Evolutionary conservation across 768 basidiomycete genomes (phyloP).

Genomic region (Tulasnella sp.): DNA sequence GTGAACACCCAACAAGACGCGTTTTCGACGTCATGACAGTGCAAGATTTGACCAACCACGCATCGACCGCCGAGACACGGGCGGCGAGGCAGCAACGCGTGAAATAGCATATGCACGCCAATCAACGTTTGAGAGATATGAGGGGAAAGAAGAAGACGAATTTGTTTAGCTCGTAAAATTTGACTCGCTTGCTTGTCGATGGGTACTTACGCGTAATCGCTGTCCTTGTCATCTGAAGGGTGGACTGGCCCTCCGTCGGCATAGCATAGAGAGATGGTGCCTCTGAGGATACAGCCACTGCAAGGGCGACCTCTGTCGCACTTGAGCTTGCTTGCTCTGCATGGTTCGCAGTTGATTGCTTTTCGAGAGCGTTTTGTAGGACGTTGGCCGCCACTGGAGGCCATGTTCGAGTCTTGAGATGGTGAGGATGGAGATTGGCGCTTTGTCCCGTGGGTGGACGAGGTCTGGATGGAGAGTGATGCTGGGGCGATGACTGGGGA

Average conservation of each 20-base stretch:
- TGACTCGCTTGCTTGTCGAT: not conserved
- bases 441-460: slow-evolving; percentile 7
- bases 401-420: not conserved
- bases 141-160: not conserved
- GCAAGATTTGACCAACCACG: not conserved
- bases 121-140: not conserved
- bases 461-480: not conserved
- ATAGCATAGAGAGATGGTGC: slow-evolving; percentile 74
- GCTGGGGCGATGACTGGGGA: not conserved
- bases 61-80: not conserved
- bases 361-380: slow-evolving; percentile 78
- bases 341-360: slow-evolving; percentile 84
- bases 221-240: slow-evolving; percentile 6
- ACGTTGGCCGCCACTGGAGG: slow-evolving; percentile 1
- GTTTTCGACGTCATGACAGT: not conserved
- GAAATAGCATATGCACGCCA: not conserved
- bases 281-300: slow-evolving; percentile 77
- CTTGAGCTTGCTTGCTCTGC: slow-evolving; percentile 48
- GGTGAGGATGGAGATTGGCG: slow-evolving; percentile 6
- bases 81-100: not conserved
- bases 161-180: not conserved
- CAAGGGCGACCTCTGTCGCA: slow-evolving; percentile 88
- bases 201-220: slow-evolving; percentile 5
- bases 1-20: not conserved
- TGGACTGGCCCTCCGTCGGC: slow-evolving; percentile 43